Percentiles rank a stretch among this genome's conserved stretches.
These are phyloP conservation scores for Mycosphaerella sp. DNA, from an alignment of 2,329 filamentous ascomycete species.

Conservation along the genomic window DNA sequence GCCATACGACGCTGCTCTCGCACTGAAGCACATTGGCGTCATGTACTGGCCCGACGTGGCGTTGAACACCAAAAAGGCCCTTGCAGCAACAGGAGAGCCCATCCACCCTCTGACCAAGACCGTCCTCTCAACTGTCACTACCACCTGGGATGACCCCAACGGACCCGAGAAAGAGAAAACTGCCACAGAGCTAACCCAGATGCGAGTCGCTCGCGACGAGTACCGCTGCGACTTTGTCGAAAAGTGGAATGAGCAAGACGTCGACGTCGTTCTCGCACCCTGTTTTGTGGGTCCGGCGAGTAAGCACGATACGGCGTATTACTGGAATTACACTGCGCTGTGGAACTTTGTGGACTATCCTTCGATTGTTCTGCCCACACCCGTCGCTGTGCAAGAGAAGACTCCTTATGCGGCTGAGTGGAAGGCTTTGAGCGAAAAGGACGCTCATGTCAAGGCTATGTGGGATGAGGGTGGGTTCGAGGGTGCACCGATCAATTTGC, in stretches of 20 bases:
- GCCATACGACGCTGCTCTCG: conserved; percentile 10
- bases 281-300: conserved; percentile 18
- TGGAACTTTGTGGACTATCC: conserved; percentile 24
- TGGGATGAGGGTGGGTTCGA: conserved; percentile 17
- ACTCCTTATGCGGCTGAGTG: conserved; percentile 10
- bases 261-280: conserved; percentile 18
- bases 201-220: conserved; percentile 13
- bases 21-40: conserved; percentile 13
- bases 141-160: conserved; percentile 1
- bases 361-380: conserved; percentile 16
- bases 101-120: conserved; percentile 16
- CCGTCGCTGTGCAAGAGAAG: conserved; percentile 7
- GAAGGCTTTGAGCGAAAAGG: conserved; percentile 15
- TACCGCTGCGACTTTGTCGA: conserved; percentile 17
- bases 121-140: conserved; percentile 13
- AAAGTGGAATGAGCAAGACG: conserved; percentile 17
- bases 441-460: conserved; percentile 12
- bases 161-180: conserved; percentile 14
- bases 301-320: conserved; percentile 18
- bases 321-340: conserved; percentile 20
- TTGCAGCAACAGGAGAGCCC: conserved; percentile 13
- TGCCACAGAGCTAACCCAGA: conserved; percentile 13
- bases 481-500: conserved; percentile 18
- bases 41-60: conserved; percentile 18
- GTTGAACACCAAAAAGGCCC: conserved; percentile 6